Evolutionary conservation across 2,329 filamentous ascomycete species (phyloP), one percentile per base, ranked within the genome.

Genomic region (Epichloe amarillans): DNA sequence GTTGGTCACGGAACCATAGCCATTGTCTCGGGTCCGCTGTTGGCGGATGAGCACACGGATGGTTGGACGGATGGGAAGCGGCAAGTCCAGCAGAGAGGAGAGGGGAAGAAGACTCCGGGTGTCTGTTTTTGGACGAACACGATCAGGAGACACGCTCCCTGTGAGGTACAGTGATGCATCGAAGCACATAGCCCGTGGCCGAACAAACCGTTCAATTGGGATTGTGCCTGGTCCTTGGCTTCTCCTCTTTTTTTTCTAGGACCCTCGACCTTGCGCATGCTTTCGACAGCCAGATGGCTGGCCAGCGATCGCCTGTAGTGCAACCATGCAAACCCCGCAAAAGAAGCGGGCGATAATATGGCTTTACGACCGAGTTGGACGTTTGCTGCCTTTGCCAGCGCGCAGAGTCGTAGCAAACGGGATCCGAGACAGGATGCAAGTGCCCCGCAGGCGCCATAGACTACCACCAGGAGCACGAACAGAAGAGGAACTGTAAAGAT

Each of bases 271-370:
- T 17, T 30, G 21, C 10, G 10, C 46, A 37, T 42, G 21, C 47
- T 17, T 23, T 15, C 17, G 17, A 40, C 47, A 40, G 39, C 39
- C 33, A 17, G 30, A 14, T 26, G 35, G n/a, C 33, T 26, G 30
- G 44, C 30, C 46, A 52, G 30, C 52, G 38, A 52, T 54, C 47
- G 42, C 39, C 53, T 57, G 50, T 40, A 42, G 52, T 57, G 56
- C 50, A 46, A 56, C 54, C 30, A 45, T 48, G 53, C 52, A 38
- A 39, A 50, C 56, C 50, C 56, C 53, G 50, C 52, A 56, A 54
- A 50, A 35, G 37, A 39, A 21, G 39, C 35, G 41, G 26, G 35
- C 48, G 48, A 45, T 44, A 37, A 45, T 44, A 37, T 49, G 33
- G 40, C 37, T 48, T 2, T 19, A 37, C 23, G 46, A 46, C 47